Evolutionary conservation across 1,284 basidiomycete genomes (phyloP).

Genomic region (Albatrellus sp.): DNA sequence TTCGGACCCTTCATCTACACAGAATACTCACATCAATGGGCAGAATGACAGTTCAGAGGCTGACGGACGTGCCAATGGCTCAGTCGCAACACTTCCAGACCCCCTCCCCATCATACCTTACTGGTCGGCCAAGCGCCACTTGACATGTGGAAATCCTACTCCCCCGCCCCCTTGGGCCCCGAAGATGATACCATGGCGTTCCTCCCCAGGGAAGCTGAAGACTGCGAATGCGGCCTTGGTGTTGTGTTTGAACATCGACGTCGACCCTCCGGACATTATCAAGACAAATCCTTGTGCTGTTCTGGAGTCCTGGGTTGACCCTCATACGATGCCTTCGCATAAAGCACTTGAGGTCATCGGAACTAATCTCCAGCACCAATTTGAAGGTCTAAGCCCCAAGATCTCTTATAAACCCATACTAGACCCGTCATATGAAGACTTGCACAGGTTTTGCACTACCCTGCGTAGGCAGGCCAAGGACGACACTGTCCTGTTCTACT

Average conservation of each 20-base stretch:
- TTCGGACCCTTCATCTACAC: constrained; percentile 31
- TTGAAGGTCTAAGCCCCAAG: constrained; percentile 87
- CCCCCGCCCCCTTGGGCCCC: constrained; percentile 52
- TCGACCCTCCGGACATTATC: constrained; percentile 94
- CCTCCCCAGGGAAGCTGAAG: constrained; percentile 73
- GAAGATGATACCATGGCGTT: constrained; percentile 67
- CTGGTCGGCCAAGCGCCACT: constrained; percentile 78
- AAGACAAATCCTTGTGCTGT: constrained; percentile 96
- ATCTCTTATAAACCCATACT: constrained; percentile 88
- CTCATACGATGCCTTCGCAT: constrained; percentile 75
- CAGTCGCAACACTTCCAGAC: constrained; percentile 33
- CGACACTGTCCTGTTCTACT: constrained; percentile 93
- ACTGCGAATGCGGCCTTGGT: constrained; percentile 91
- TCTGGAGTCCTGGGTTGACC: constrained; percentile 97
- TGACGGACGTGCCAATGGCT: constrained; percentile 23
- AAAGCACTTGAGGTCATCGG: constrained; percentile 88
- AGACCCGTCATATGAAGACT: constrained; percentile 92
- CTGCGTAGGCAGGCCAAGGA: constrained; percentile 85
- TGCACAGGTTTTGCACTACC: constrained; percentile 80
- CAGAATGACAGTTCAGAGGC: constrained; percentile 19
- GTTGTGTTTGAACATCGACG: constrained; percentile 93
- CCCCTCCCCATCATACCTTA: constrained; percentile 54
- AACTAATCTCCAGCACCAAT: constrained; percentile 89
- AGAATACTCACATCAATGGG: constrained; percentile 15
- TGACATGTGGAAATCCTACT: constrained; percentile 77